phyloP scores from a whole-genome alignment of 2,329 filamentous ascomycete genomes.

The Diaporthe citrichinensis region DNA sequence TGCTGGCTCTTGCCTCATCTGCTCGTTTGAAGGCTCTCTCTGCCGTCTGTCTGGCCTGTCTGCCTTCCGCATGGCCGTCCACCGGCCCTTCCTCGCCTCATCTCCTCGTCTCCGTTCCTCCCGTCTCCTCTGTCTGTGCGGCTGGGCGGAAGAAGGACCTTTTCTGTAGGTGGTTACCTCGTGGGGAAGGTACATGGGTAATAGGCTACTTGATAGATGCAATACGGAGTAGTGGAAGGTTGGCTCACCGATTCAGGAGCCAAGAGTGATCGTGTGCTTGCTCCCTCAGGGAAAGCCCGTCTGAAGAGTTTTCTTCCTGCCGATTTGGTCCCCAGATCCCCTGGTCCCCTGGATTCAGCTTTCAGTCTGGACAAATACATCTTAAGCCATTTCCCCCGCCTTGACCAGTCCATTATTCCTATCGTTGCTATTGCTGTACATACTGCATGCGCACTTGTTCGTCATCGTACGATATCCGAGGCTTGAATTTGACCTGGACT shows the following conservation, averaged over 20 bases:
- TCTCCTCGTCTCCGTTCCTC: not conserved
- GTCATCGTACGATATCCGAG: conserved; percentile 19
- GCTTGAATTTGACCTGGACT: not conserved
- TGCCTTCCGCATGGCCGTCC: not conserved
- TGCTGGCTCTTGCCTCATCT: not conserved
- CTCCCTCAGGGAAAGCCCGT: not conserved
- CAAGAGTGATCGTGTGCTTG: conserved; percentile 30
- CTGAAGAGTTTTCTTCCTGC: conserved; percentile 36
- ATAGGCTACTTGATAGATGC: conserved; percentile 10
- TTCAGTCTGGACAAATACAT: conserved; percentile 33
- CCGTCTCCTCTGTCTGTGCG: conserved; percentile 7
- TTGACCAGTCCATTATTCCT: not conserved
- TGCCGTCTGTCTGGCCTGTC: not conserved
- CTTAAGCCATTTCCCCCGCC: conserved; percentile 2
- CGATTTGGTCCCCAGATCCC: not conserved
- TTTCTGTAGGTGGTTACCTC: not conserved
- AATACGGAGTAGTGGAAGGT: not conserved
- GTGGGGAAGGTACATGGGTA: not conserved
- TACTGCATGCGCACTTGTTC: not conserved
- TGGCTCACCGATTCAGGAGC: conserved; percentile 39
- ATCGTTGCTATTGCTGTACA: too few relatives aligned
- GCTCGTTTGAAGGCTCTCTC: not conserved
- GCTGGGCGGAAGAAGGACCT: not conserved
- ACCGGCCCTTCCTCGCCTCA: conserved; percentile 10
- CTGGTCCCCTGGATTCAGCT: conserved; percentile 7